A percentile compares a stretch with the other conserved stretches of the same genome.
phyloP scores from a whole-genome alignment of 2,329 filamentous ascomycete species.

The Pezicula carpinea region DNA sequence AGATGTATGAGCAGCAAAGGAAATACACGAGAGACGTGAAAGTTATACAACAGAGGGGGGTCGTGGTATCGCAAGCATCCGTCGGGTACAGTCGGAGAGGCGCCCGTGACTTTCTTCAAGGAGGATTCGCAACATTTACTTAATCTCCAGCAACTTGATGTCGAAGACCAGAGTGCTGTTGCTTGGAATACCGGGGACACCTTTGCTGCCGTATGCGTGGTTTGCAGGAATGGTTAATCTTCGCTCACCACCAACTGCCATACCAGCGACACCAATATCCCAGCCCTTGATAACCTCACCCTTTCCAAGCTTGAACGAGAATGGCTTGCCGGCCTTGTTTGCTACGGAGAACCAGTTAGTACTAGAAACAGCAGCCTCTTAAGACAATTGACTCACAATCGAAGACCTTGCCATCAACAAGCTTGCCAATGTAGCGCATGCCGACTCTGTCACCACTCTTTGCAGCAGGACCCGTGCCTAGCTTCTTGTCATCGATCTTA shows the following conservation, averaged over 20 bases:
- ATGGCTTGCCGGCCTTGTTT: slow-evolving; percentile 99
- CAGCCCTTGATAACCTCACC: slow-evolving; percentile 98
- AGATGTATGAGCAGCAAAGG: slow-evolving; percentile 14
- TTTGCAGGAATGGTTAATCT: slow-evolving; percentile 83
- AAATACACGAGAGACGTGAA: slow-evolving; percentile 15
- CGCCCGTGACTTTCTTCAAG: neutral
- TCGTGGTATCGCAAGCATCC: slow-evolving; percentile 12
- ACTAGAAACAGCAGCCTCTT: slow-evolving; percentile 11
- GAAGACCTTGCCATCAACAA: slow-evolving; percentile 89
- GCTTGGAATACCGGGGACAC: slow-evolving; percentile 76
- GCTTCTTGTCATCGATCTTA: slow-evolving; percentile 91
- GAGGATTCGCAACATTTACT: slow-evolving; percentile 45
- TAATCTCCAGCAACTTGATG: slow-evolving; percentile 78
- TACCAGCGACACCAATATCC: slow-evolving; percentile 91
- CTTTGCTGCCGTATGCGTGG: slow-evolving; percentile 84
- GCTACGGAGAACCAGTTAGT: slow-evolving; percentile 44
- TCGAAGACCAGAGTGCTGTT: slow-evolving; percentile 95
- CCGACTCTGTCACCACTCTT: slow-evolving; percentile 89
- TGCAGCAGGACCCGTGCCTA: slow-evolving; percentile 75
- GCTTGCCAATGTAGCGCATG: slow-evolving; percentile 98
- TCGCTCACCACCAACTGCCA: slow-evolving; percentile 90
- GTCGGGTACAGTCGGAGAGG: slow-evolving; percentile 4
- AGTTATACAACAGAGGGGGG: slow-evolving; percentile 26
- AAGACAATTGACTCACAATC: slow-evolving; percentile 60
- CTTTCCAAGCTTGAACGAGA: slow-evolving; percentile 89